phyloP scores from a whole-genome alignment of 108 stramenopile species.

The Fistulifera pelliculosa region DNA sequence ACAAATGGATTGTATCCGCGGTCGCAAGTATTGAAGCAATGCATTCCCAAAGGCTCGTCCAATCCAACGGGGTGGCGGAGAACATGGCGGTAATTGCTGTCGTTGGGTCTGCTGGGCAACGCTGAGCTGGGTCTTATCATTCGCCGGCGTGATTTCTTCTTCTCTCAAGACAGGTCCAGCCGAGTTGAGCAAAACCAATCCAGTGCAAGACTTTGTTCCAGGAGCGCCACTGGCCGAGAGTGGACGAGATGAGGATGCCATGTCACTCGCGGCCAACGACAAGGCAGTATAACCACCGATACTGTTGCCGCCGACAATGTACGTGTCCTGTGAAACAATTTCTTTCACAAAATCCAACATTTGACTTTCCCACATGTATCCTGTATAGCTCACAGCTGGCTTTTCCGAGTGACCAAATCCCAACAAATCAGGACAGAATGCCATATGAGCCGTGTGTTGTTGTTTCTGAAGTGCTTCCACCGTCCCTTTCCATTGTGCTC shows the following conservation, averaged over 20 bases:
- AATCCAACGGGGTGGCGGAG: constrained; percentile 24
- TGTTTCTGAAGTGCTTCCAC: constrained; percentile 9
- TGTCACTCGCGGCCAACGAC: constrained; percentile 40
- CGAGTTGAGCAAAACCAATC: constrained; percentile 33
- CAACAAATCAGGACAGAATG: constrained; percentile 49
- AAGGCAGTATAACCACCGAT: constrained; percentile 67
- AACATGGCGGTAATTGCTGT: constrained; percentile 28
- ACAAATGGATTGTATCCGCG: constrained; percentile 39
- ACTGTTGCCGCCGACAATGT: constrained; percentile 56
- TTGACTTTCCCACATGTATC: constrained; percentile 50
- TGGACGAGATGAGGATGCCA: constrained; percentile 11
- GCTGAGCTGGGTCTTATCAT: constrained; percentile 3
- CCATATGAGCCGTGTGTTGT: constrained; percentile 2
- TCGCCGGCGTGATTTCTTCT: constrained; percentile 24
- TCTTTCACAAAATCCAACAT: constrained; percentile 50
- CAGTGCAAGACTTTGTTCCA: constrained; percentile 27
- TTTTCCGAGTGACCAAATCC: constrained; percentile 75
- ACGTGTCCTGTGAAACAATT: constrained; percentile 2
- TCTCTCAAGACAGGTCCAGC: constrained; percentile 28
- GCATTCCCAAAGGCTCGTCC: constrained; percentile 28
- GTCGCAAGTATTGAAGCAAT: constrained; percentile 36
- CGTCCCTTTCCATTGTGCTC: constrained; percentile 40
- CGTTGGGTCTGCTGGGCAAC: constrained; percentile 18
- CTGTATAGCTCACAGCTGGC: constrained; percentile 61
- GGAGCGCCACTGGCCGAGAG: constrained; percentile 21